These are phyloP conservation scores for Yamadazyma akitaensis DNA, from an alignment of 805 yeast species.

Conservation along the genomic window DNA sequence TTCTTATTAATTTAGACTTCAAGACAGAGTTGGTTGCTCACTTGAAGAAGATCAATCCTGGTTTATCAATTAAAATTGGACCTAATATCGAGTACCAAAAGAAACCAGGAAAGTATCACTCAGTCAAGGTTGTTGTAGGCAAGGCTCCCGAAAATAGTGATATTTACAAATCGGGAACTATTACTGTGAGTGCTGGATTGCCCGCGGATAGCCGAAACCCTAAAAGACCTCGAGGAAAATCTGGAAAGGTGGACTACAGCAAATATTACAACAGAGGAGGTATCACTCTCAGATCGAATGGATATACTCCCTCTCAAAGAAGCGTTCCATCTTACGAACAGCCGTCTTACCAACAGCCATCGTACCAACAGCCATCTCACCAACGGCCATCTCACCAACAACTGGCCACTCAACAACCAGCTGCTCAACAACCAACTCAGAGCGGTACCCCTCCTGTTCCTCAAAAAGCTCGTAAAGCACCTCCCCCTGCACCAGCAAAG, in stretches of 20 bases:
- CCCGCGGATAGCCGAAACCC: slow-evolving; percentile 71
- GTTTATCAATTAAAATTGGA: slow-evolving; percentile 62
- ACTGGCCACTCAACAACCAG: slow-evolving; percentile 20
- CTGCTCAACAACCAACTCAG: slow-evolving; percentile 19
- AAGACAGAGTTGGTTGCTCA: slow-evolving; percentile 87
- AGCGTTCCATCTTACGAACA: slow-evolving; percentile 21
- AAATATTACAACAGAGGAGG: slow-evolving; percentile 39
- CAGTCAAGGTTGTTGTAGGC: slow-evolving; percentile 65
- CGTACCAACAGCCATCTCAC: slow-evolving; percentile 16
- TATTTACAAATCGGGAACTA: slow-evolving; percentile 81
- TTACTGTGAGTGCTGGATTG: slow-evolving; percentile 74
- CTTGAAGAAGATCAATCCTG: slow-evolving; percentile 57
- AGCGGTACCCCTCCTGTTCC: slow-evolving; percentile 1
- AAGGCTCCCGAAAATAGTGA: slow-evolving; percentile 62
- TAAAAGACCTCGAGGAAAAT: slow-evolving; percentile 65
- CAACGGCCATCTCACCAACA: slow-evolving; percentile 14
- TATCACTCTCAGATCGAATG: slow-evolving; percentile 10
- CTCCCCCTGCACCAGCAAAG: slow-evolving; percentile 11
- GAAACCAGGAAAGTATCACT: slow-evolving; percentile 82
- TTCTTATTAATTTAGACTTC: slow-evolving; percentile 73
- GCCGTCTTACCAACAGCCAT: slow-evolving; percentile 17
- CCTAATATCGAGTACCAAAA: slow-evolving; percentile 78
- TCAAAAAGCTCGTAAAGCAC: slow-evolving; percentile 17
- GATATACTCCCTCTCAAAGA: slow-evolving; percentile 14
- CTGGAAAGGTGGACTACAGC: slow-evolving; percentile 38